phyloP scores from a whole-genome alignment of 1,284 basidiomycete species.

The Entoloma clypeatum region DNA sequence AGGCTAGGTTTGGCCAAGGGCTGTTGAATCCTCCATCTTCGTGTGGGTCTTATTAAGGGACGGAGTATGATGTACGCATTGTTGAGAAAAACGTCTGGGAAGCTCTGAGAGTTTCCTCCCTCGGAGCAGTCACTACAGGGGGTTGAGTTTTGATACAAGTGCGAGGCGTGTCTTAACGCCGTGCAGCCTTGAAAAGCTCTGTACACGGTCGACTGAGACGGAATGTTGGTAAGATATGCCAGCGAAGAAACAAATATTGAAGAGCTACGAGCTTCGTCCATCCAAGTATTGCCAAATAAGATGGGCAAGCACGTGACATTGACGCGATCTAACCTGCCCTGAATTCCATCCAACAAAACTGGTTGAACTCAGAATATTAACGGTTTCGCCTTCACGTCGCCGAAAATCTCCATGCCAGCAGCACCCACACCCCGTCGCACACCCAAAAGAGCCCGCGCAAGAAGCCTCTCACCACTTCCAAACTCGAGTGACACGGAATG shows the following conservation, averaged over 20 bases:
- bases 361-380: too few species aligned
- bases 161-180: conserved; percentile 52
- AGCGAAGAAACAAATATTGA: too few species aligned
- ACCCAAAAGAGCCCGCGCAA: conserved; percentile 15
- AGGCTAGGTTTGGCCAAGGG: conserved; percentile 46
- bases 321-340: too few species aligned
- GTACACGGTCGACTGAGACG: conserved; percentile 57
- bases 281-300: too few species aligned
- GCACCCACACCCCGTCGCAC: conserved; percentile 8
- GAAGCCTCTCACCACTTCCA: conserved; percentile 2
- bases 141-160: neutral
- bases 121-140: conserved; percentile 50
- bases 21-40: conserved; percentile 45
- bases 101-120: conserved; percentile 79
- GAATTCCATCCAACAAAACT: too few species aligned
- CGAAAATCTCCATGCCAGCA: too few species aligned
- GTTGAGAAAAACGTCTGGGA: conserved; percentile 69
- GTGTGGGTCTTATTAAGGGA: conserved; percentile 70
- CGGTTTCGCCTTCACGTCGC: too few species aligned
- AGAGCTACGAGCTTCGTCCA: too few species aligned
- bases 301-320: too few species aligned
- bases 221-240: too few species aligned
- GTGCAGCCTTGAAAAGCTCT: conserved; percentile 81
- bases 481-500: conserved; percentile 22
- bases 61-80: conserved; percentile 81